Evolutionary conservation across 2,329 filamentous ascomycete genomes (phyloP), one percentile per base, ranked within the genome.

Genomic region (Xylaria sp.): DNA sequence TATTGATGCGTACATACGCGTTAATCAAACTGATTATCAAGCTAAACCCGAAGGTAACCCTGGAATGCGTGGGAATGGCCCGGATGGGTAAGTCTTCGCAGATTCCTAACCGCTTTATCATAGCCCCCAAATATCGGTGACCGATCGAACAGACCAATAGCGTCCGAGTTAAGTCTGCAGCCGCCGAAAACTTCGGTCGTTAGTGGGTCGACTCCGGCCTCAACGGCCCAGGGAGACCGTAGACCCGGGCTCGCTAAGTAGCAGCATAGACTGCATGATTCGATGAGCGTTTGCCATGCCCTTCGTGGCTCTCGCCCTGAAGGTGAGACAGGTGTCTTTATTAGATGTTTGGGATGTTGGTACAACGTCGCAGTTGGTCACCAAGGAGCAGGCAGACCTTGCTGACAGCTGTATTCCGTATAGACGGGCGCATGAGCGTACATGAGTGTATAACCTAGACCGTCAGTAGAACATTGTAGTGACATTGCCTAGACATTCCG

Each of bases 61-160:
- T 30, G 6, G 39, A 34, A 55, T 49, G 62, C 59, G 58, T 59
- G 58, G 57, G 23, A 62, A 18, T 9, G 8, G 52, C 13, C 42
- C 42, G 42, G 42, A 46, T 46, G 13, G 42, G 42, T 52, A 51
- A 52, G 19, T 23, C n/a, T 55, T 30, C 53, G 35, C 57, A 55
- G 19, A 54, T 37, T 44, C 18, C 42, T 53, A 10, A 57, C 47
- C 42, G 48, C 23, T 11, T 30, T 54, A 49, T 49, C 4, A n/a
- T 19, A 37, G 57, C 55, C 55, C 62, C 60, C 58, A 57, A 44
- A 1, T 39, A n/a, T 60, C 60, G 62, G 60, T 64, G 52, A 63
- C 55, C 62, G 62, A 62, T 60, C 48, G 44, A 59, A 49, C 37
- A n/a, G 23, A 13, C 55, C 55, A 47, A 54, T 8, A 47, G 18